phyloP scores from a whole-genome alignment of 2,329 filamentous ascomycete species.

The Epichloe hybrida region DNA sequence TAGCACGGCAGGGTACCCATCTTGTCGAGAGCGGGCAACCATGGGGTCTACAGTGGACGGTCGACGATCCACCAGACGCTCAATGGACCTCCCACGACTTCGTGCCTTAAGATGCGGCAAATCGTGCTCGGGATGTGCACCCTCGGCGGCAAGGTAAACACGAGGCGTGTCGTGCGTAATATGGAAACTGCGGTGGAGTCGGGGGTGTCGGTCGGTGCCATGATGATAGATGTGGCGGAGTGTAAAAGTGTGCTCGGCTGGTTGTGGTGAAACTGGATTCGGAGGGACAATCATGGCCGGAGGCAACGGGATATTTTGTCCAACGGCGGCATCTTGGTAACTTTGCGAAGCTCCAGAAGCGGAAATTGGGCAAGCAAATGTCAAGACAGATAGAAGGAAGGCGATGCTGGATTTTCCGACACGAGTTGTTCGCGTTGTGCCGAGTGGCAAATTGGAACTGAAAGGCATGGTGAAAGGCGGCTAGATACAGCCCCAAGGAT shows the following conservation, averaged over 20 bases:
- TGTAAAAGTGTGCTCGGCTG: constrained; percentile 46
- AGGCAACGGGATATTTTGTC: constrained; percentile 31
- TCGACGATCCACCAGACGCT: constrained; percentile 68
- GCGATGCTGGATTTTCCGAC: constrained; percentile 49
- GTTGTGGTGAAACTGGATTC: constrained; percentile 27
- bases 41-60: constrained; percentile 66
- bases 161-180: constrained; percentile 37
- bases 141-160: constrained; percentile 50
- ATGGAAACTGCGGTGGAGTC: constrained; percentile 65
- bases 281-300: constrained; percentile 26
- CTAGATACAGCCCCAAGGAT: constrained; percentile 1
- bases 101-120: constrained; percentile 43
- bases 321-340: constrained; percentile 19
- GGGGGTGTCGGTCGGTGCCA: constrained; percentile 65
- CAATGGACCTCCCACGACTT: constrained; percentile 55
- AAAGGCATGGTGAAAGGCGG: constrained; percentile 3
- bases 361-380: constrained; percentile 33
- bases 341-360: constrained; percentile 16
- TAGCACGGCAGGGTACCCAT: constrained; percentile 53
- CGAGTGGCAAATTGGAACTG: not conserved
- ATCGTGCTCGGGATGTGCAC: constrained; percentile 36
- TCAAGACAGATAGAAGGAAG: constrained; percentile 53
- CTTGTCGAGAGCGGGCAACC: constrained; percentile 56
- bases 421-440: constrained; percentile 32
- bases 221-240: constrained; percentile 90